These are phyloP conservation scores for Macrophomina phaseolina DNA, from an alignment of 2,329 filamentous ascomycete species.

Conservation along the genomic window DNA sequence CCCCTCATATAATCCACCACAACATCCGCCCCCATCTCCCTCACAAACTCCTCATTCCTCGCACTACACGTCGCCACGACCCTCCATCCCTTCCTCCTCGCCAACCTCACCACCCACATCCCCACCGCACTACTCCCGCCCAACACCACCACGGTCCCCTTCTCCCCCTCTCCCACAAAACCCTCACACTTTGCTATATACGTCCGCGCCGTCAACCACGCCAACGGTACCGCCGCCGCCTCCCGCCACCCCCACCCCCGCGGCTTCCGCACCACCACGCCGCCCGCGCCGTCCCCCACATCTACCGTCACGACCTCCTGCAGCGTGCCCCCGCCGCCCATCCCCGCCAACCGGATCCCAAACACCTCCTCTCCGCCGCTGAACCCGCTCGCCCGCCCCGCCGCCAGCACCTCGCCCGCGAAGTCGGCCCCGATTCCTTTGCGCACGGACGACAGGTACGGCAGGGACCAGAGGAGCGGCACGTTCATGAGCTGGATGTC, in stretches of 20 bases:
- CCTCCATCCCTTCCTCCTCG: conserved; percentile 44
- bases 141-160: conserved; percentile 36
- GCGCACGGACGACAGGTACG: not conserved
- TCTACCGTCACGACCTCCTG: not conserved
- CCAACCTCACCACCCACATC: conserved; percentile 46
- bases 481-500: conserved; percentile 40
- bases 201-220: conserved; percentile 46
- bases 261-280: conserved; percentile 33
- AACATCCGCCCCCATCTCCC: conserved; percentile 55
- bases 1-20: conserved; percentile 44
- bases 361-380: not conserved
- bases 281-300: not conserved
- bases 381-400: not conserved
- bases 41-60: conserved; percentile 54
- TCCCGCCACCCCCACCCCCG: conserved; percentile 31
- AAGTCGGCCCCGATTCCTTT: conserved; percentile 18
- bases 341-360: not conserved
- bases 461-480: not conserved
- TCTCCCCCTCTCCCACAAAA: conserved; percentile 24
- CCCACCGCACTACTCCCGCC: conserved; percentile 43
- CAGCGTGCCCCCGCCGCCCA: not conserved
- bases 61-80: conserved; percentile 58
- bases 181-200: conserved; percentile 37
- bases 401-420: conserved; percentile 12
- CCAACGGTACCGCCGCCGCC: conserved; percentile 43